Percentiles rank a stretch among this genome's conserved stretches.
Conservation (phyloP, 495 filamentous ascomycete genomes). For the Aspergillus panamensis region DNA sequence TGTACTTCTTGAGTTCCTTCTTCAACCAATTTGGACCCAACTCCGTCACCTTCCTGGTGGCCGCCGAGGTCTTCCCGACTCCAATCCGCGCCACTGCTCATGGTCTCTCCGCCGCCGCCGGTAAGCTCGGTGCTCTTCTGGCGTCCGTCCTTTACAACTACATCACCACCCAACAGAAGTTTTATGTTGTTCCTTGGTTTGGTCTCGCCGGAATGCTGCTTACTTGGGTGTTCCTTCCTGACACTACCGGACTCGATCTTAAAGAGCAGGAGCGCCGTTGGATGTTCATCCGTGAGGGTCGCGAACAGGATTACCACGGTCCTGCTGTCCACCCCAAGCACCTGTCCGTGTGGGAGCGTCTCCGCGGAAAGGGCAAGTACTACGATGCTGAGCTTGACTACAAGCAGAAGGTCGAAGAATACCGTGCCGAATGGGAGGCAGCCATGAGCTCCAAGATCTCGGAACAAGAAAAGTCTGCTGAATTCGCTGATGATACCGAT, state of each 20-base stretch:
- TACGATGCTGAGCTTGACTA: conserved; percentile 78
- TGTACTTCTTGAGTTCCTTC: conserved; percentile 89
- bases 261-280: conserved; percentile 93
- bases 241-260: conserved; percentile 88
- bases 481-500: conserved; percentile 36
- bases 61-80: conserved; percentile 87
- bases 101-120: conserved; percentile 79
- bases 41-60: conserved; percentile 85
- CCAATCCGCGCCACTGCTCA: conserved; percentile 87
- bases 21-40: conserved; percentile 98
- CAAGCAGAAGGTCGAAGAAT: conserved; percentile 74
- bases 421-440: conserved; percentile 63
- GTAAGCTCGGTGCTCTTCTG: conserved; percentile 80
- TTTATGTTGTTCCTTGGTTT: conserved; percentile 90
- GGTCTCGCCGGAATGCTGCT: conserved; percentile 76
- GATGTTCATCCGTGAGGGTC: conserved; percentile 70
- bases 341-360: conserved; percentile 75
- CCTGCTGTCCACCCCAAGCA: conserved; percentile 84
- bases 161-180: conserved; percentile 71
- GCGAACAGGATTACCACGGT: conserved; percentile 77
- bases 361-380: conserved; percentile 63
- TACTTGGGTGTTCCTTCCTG: conserved; percentile 78
- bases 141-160: conserved; percentile 86
- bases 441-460: conserved; percentile 45
- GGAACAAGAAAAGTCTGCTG: conserved; percentile 44